phyloP scores from a whole-genome alignment of 768 basidiomycete species.

The Trametes villosa region DNA sequence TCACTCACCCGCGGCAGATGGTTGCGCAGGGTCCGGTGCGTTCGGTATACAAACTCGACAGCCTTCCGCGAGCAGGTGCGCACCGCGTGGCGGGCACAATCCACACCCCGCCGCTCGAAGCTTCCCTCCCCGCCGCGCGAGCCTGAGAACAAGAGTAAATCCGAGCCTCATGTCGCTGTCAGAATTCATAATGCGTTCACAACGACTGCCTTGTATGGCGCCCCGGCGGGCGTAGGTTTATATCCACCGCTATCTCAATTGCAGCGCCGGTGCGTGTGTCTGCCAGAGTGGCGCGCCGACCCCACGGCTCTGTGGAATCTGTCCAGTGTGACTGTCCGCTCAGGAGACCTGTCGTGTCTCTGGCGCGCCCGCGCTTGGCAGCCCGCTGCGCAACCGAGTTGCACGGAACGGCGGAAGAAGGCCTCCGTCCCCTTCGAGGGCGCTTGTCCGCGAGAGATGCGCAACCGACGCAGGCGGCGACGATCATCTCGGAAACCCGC shows the following conservation, averaged over 20 bases:
- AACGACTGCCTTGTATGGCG: constrained; percentile 10
- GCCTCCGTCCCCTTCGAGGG: constrained; percentile 17
- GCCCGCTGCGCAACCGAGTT: constrained; percentile 5
- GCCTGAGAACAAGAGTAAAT: no score
- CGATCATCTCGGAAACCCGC: background rate
- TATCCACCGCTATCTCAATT: background rate
- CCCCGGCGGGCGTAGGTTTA: background rate
- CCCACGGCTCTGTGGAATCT: no score
- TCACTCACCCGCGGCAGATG: background rate
- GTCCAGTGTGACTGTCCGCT: no score
- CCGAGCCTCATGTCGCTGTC: no score
- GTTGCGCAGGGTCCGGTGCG: background rate
- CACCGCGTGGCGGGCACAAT: no score
- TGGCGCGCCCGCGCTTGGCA: background rate
- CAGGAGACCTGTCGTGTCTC: no score
- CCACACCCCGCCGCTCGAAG: no score
- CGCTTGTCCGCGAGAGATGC: background rate
- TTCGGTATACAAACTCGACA: constrained; percentile 3
- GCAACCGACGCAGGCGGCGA: background rate
- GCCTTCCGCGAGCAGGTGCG: background rate
- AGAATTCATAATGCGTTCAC: no score
- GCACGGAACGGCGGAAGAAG: constrained; percentile 15
- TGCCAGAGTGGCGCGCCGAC: constrained; percentile 7
- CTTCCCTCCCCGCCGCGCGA: no score
- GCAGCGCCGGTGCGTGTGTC: background rate